These are phyloP conservation scores for Ocimum tenuiflorum DNA, from an alignment of 257 asterid species.

Conservation along the genomic window DNA sequence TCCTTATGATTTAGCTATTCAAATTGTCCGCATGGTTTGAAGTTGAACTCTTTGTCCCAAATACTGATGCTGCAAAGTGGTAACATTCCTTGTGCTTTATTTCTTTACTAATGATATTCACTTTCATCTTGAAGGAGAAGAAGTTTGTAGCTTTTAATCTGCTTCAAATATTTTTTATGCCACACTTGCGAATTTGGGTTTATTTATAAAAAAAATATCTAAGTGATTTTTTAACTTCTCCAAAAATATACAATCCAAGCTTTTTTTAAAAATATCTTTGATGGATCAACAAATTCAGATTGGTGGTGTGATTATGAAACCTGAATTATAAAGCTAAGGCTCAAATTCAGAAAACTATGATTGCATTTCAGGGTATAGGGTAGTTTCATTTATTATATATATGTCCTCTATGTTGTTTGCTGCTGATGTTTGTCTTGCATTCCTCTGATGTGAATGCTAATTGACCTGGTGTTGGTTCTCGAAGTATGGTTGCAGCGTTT, in stretches of 20 bases:
- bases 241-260: too few relatives aligned
- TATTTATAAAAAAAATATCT: too few relatives aligned
- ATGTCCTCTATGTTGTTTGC: not conserved
- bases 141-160: slow-evolving; percentile 6
- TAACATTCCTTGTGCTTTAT: too few relatives aligned
- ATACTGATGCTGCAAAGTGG: too few relatives aligned
- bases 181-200: not conserved
- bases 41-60: too few relatives aligned
- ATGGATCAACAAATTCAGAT: not conserved
- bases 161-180: not conserved
- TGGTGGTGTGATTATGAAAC: too few relatives aligned
- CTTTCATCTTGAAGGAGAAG: not conserved
- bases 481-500: slow-evolving; percentile 92
- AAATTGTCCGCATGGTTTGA: not conserved
- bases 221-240: too few relatives aligned
- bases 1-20: too few relatives aligned
- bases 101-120: too few relatives aligned
- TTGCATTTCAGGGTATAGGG: not conserved
- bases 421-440: not conserved
- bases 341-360: not conserved
- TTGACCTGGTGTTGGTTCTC: slow-evolving; percentile 22
- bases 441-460: not conserved
- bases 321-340: too few relatives aligned
- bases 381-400: not conserved
- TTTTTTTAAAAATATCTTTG: not conserved